phyloP scores from a whole-genome alignment of 2,329 filamentous ascomycete genomes.

The Scedosporium apiospermum region DNA sequence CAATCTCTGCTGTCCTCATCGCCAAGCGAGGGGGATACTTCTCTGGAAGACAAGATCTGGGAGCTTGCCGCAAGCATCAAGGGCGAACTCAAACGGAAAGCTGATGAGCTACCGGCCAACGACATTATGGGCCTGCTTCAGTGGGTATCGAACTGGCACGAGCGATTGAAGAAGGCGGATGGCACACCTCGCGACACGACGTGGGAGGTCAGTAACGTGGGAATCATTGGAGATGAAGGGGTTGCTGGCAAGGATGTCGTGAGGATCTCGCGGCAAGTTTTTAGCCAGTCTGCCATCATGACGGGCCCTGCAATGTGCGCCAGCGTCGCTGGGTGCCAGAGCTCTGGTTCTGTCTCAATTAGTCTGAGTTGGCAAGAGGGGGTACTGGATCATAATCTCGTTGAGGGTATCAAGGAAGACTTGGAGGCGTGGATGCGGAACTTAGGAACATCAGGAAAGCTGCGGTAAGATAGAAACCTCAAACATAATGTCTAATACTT shows the following conservation, averaged over 20 bases:
- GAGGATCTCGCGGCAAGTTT: conserved; percentile 34
- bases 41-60: conserved; percentile 28
- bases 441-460: conserved; percentile 16
- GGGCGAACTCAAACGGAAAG: conserved; percentile 21
- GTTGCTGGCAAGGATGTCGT: conserved; percentile 12
- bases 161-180: conserved; percentile 29
- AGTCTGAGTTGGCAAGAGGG: conserved; percentile 38
- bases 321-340: conserved; percentile 36
- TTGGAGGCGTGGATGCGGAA: conserved; percentile 20
- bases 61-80: conserved; percentile 24
- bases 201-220: conserved; percentile 46
- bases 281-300: conserved; percentile 38
- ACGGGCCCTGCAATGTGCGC: conserved; percentile 32
- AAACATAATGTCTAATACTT: too few species aligned
- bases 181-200: conserved; percentile 30
- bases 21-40: not conserved
- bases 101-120: conserved; percentile 27
- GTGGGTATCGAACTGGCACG: conserved; percentile 32
- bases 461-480: not conserved
- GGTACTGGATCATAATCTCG: conserved; percentile 26
- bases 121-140: conserved; percentile 31
- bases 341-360: conserved; percentile 26
- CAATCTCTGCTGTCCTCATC: not conserved
- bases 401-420: conserved; percentile 26
- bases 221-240: conserved; percentile 20